phyloP scores from a whole-genome alignment of 176 grass and related monocot species.

The Avena atlantica region DNA sequence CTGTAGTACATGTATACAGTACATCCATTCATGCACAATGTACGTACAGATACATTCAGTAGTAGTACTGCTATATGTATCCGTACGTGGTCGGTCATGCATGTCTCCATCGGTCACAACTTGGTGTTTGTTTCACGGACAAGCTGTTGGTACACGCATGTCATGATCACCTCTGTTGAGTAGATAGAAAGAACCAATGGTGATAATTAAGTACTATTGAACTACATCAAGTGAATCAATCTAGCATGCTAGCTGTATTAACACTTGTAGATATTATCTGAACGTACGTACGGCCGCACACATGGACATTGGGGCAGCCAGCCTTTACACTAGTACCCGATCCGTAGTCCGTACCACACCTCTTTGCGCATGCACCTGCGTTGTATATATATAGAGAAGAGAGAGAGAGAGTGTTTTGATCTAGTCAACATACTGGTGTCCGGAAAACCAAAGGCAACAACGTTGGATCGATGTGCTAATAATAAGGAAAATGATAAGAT shows the following conservation, averaged over 20 bases:
- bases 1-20: no score
- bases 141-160: no score
- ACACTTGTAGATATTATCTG: background rate
- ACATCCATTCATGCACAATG: background rate
- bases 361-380: background rate
- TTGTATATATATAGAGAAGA: no score
- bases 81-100: no score
- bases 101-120: no score
- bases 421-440: background rate
- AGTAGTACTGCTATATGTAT: no score
- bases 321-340: background rate
- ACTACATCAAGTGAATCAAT: background rate
- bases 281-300: background rate
- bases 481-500: no score
- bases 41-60: no score
- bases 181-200: background rate
- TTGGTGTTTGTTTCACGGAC: no score
- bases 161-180: no score
- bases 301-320: background rate
- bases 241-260: background rate
- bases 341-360: background rate
- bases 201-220: no score
- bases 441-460: background rate
- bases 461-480: background rate
- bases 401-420: background rate